Percentiles rank a stretch among this genome's conserved stretches.
Conservation (phyloP, 805 yeast genomes). For the Yarrowia yakushimensis region DNA sequence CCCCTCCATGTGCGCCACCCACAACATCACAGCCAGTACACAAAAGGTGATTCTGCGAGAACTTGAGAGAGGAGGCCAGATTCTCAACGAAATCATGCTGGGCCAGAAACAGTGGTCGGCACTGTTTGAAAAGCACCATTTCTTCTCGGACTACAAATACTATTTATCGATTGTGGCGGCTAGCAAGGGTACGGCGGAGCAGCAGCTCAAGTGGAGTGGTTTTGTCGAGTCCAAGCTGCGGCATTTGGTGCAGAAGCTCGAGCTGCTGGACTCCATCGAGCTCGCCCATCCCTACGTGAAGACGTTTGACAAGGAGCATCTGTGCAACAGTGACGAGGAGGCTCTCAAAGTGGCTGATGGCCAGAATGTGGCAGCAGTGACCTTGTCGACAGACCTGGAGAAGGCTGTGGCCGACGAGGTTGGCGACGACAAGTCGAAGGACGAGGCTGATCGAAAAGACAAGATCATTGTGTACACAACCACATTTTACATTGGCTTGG, state of each 20-base stretch:
- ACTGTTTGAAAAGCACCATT: slow-evolving; percentile 72
- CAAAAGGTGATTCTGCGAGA: slow-evolving; percentile 78
- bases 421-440: slow-evolving; percentile 35
- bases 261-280: slow-evolving; percentile 66
- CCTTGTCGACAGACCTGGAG: slow-evolving; percentile 25
- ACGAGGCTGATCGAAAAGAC: slow-evolving; percentile 23
- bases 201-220: slow-evolving; percentile 89
- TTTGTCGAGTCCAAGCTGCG: slow-evolving; percentile 86
- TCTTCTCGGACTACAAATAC: slow-evolving; percentile 79
- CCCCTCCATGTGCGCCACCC: slow-evolving; percentile 99
- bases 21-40: slow-evolving; percentile 86
- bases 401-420: slow-evolving; percentile 30
- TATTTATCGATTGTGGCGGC: slow-evolving; percentile 79
- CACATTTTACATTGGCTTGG: slow-evolving; percentile 77
- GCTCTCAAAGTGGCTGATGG: slow-evolving; percentile 54
- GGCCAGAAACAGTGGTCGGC: slow-evolving; percentile 72
- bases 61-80: slow-evolving; percentile 66
- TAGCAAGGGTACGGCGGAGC: slow-evolving; percentile 69
- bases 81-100: slow-evolving; percentile 62
- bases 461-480: slow-evolving; percentile 54
- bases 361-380: slow-evolving; percentile 48
- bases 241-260: slow-evolving; percentile 76
- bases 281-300: slow-evolving; percentile 90
- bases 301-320: slow-evolving; percentile 57
- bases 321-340: slow-evolving; percentile 51